Conservation (phyloP, 345 rosid species). For the Rhodamnia argentea region DNA sequence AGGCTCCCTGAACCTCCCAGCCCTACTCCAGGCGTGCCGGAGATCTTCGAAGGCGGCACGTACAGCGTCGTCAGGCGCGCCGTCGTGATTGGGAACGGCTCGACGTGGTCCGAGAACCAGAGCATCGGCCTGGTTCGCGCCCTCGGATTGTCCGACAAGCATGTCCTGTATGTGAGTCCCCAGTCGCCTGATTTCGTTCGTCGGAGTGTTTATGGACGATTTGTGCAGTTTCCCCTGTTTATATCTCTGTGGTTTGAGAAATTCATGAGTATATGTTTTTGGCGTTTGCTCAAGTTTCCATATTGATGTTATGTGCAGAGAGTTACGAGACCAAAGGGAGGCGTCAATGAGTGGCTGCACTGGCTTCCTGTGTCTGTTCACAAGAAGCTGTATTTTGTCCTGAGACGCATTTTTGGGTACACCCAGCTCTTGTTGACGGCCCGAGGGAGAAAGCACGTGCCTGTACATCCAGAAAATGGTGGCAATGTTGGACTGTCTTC, state of each 20-base stretch:
- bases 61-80: constrained; percentile 77
- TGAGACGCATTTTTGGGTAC: constrained; percentile 44
- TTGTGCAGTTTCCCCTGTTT: background rate
- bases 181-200: background rate
- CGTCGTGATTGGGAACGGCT: constrained; percentile 83
- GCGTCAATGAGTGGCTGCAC: constrained; percentile 82
- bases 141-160: constrained; percentile 64
- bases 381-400: constrained; percentile 46
- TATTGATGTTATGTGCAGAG: constrained; percentile 28
- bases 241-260: background rate
- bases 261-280: background rate
- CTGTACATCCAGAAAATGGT: constrained; percentile 40
- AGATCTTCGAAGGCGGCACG: constrained; percentile 81
- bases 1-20: constrained; percentile 83
- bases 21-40: constrained; percentile 62
- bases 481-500: constrained; percentile 58
- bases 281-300: background rate
- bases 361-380: constrained; percentile 90
- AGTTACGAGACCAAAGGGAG: constrained; percentile 92
- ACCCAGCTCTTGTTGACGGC: constrained; percentile 26
- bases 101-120: constrained; percentile 83
- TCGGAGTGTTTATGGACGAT: background rate
- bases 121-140: constrained; percentile 81
- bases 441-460: constrained; percentile 20
- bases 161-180: constrained; percentile 57